These are phyloP conservation scores for Solanum chaucha DNA, from an alignment of 257 asterid genomes.

Conservation along the genomic window DNA sequence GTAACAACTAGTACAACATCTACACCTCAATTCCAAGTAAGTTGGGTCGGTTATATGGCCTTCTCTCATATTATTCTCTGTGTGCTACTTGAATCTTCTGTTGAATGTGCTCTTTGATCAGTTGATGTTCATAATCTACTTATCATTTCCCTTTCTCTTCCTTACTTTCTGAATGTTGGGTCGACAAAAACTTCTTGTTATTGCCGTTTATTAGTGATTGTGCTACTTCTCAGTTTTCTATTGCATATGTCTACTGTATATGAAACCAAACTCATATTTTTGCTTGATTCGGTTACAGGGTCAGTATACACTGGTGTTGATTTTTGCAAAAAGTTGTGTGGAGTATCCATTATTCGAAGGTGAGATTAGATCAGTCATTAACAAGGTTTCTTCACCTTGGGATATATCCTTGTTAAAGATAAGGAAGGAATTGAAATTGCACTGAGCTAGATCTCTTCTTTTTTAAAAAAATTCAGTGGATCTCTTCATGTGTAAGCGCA, in stretches of 20 bases:
- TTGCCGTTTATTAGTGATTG: neutral
- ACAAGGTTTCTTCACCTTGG: neutral
- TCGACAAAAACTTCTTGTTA: neutral
- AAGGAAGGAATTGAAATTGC: neutral
- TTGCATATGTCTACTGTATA: neutral
- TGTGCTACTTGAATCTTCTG: neutral
- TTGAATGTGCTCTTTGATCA: neutral
- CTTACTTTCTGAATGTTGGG: neutral
- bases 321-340: constrained; percentile 98
- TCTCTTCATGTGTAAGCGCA: neutral
- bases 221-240: neutral
- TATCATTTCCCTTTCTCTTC: neutral
- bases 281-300: constrained; percentile 35
- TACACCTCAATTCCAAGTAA: neutral
- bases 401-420: neutral
- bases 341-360: constrained; percentile 97
- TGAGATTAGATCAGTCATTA: constrained; percentile 20
- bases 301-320: constrained; percentile 91
- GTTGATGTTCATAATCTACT: neutral
- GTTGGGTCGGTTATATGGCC: neutral
- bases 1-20: neutral
- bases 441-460: neutral
- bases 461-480: neutral
- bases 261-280: neutral
- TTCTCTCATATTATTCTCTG: neutral